Percentiles rank a stretch among this genome's conserved stretches.
These are phyloP conservation scores for Geranium brycei DNA, from an alignment of 345 rosid genomes.

Conservation along the genomic window DNA sequence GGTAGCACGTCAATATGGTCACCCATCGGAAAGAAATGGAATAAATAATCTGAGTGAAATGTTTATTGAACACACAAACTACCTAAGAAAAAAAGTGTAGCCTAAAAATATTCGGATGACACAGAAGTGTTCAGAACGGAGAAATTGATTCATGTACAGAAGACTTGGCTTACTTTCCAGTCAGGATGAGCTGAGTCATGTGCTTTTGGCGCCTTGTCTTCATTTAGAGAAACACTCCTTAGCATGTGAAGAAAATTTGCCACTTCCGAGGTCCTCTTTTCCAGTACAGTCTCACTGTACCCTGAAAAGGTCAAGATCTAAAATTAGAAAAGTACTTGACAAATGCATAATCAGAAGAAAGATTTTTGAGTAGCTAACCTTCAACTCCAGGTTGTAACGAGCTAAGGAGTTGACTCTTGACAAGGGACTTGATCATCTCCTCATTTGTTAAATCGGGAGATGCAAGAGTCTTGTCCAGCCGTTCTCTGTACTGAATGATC, in stretches of 20 bases:
- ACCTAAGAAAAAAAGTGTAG: too few relatives aligned
- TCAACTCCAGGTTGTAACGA: conserved; percentile 26
- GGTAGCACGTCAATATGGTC: too few relatives aligned
- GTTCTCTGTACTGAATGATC: conserved; percentile 55
- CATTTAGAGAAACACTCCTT: conserved; percentile 58
- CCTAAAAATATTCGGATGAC: too few relatives aligned
- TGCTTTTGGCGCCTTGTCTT: conserved; percentile 23
- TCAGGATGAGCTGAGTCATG: conserved; percentile 35
- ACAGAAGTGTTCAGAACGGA: too few relatives aligned
- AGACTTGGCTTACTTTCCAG: conserved; percentile 66
- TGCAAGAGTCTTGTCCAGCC: conserved; percentile 58
- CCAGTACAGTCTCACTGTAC: conserved; percentile 35
- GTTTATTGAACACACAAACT: too few relatives aligned
- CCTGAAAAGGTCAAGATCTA: conserved; percentile 23
- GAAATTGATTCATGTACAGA: not conserved
- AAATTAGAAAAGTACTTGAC: conserved; percentile 6
- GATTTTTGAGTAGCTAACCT: conserved; percentile 24
- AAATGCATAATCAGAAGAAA: not conserved
- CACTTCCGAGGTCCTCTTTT: conserved; percentile 45
- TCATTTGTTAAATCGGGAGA: conserved; percentile 49
- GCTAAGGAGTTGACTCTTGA: conserved; percentile 42
- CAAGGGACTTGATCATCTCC: conserved; percentile 38
- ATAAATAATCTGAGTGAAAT: too few relatives aligned
- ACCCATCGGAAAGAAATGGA: too few relatives aligned
- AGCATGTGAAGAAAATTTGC: conserved; percentile 67